A percentile compares a stretch with the other conserved stretches of the same genome.
phyloP scores from a whole-genome alignment of 176 grass and related monocot species.

The Aegilops sharonensis region DNA sequence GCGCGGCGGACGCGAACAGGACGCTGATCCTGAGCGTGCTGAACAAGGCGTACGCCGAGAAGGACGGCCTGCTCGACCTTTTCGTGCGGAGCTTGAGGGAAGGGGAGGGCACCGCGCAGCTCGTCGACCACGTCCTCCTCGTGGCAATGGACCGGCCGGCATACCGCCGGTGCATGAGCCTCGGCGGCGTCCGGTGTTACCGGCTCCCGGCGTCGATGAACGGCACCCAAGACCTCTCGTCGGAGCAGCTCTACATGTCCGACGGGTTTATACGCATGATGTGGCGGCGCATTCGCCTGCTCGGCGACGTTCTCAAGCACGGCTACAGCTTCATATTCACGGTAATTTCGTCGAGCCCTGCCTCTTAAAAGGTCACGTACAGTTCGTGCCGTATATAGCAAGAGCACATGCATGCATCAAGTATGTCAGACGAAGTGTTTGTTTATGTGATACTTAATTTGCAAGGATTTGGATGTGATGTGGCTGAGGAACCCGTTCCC shows the following conservation, averaged over 20 bases:
- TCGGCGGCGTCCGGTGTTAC: conserved; percentile 49
- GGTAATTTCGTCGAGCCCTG: neutral
- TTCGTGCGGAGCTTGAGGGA: conserved; percentile 55
- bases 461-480: conserved; percentile 47
- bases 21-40: conserved; percentile 57
- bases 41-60: conserved; percentile 62
- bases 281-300: conserved; percentile 68
- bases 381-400: neutral
- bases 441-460: neutral
- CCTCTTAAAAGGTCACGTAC: no score
- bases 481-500: conserved; percentile 59
- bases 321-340: conserved; percentile 74
- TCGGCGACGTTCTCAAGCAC: conserved; percentile 58
- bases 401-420: neutral
- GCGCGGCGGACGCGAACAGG: conserved; percentile 54
- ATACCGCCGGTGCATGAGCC: conserved; percentile 39
- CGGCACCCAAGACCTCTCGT: conserved; percentile 42
- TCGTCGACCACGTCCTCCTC: conserved; percentile 64
- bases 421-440: neutral
- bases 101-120: conserved; percentile 51
- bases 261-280: conserved; percentile 77
- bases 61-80: conserved; percentile 66
- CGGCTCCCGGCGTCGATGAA: conserved; percentile 18
- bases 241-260: conserved; percentile 83
- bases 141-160: conserved; percentile 47